Evolutionary conservation across 164 flowering plant species (phyloP), one percentile per base, ranked within the genome.

Genomic region (Chimonanthus praecox): DNA sequence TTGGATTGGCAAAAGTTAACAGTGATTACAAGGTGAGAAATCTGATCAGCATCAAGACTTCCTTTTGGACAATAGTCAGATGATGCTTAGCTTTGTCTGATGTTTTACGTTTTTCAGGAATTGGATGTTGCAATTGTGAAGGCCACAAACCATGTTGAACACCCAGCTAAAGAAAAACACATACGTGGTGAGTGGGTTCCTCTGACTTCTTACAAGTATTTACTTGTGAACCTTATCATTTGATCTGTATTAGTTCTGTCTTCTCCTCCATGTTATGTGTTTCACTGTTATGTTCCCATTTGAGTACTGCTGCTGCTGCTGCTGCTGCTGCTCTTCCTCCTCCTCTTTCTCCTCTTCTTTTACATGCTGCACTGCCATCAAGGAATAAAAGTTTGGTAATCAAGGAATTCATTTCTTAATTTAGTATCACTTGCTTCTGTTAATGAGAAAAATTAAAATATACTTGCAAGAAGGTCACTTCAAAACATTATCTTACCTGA

Each of bases 1-100:
- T 96, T 73, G 88, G 89, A 54, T 87, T 96, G 86, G 99, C 99
- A 68, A 96, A 90, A 88, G 96, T 96, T 33, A 93, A 92, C 62
- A 96, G 99, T 78, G 97, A 88, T 72, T 96, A 93, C 82, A 94
- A 92, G 99, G 99, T 96, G 78, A 58, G 18, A 54, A 68, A 18
- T 71, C 20, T 58, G 48, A 63, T 7, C 8, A 47, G 68, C 20
- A 46, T 61, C 18, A 5, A 15, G 71, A 7, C 20, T 74, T 46
- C 1, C 18, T 48, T 64, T 3, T 20, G 10, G 46, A 20, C 45
- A 21, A 58, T 9, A 10, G 45, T 50, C 18, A 43, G 4, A 20
- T 71, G 21, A 9, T 68, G 21, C 4, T 60, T 58, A 43, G 44
- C 13, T 47, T 50, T 7, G 46, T 50, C 11, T 49, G 48, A 13